A percentile compares a stretch with the other conserved stretches of the same genome.
phyloP scores from a whole-genome alignment of 1,284 basidiomycete genomes.

The Melanopsichium pennsylvanicum region DNA sequence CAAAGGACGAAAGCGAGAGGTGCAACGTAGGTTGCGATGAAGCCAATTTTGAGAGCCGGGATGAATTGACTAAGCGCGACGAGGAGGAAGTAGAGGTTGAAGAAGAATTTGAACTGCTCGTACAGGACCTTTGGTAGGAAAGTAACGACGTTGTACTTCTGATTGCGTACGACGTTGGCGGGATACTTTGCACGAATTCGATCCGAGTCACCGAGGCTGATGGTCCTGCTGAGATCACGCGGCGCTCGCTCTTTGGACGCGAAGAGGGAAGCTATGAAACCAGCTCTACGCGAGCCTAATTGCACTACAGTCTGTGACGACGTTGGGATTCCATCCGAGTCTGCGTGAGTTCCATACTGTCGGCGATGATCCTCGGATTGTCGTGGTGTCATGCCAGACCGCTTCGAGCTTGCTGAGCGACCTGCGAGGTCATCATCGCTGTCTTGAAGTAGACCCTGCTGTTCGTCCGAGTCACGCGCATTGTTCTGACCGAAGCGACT shows the following conservation, averaged over 20 bases:
- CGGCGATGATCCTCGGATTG: conserved; percentile 40
- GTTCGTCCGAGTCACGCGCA: conserved; percentile 39
- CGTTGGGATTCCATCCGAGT: conserved; percentile 14
- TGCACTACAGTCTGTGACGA: conserved; percentile 13
- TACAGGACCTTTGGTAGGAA: conserved; percentile 97
- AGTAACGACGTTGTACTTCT: conserved; percentile 94
- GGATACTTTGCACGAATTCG: conserved; percentile 65
- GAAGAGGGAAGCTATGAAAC: conserved; percentile 34
- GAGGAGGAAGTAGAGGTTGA: conserved; percentile 97
- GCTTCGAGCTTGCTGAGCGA: conserved; percentile 6
- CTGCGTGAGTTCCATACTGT: conserved; percentile 31
- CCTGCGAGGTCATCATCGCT: conserved; percentile 19
- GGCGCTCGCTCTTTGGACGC: conserved; percentile 11
- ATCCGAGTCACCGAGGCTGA: conserved; percentile 35
- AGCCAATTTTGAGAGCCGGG: conserved; percentile 96
- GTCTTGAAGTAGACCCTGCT: conserved; percentile 37
- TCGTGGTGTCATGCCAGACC: conserved; percentile 15
- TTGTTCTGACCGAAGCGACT: conserved; percentile 45
- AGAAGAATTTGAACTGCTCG: conserved; percentile 99
- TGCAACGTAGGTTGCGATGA: conserved; percentile 93
- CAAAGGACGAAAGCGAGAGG: conserved; percentile 92
- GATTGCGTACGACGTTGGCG: conserved; percentile 90
- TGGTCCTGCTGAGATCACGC: conserved; percentile 36
- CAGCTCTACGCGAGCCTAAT: conserved; percentile 23
- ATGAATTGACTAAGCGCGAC: conserved; percentile 96